These are phyloP conservation scores for Hemileia vastatrix DNA, from an alignment of 1,284 basidiomycete species.

Conservation along the genomic window DNA sequence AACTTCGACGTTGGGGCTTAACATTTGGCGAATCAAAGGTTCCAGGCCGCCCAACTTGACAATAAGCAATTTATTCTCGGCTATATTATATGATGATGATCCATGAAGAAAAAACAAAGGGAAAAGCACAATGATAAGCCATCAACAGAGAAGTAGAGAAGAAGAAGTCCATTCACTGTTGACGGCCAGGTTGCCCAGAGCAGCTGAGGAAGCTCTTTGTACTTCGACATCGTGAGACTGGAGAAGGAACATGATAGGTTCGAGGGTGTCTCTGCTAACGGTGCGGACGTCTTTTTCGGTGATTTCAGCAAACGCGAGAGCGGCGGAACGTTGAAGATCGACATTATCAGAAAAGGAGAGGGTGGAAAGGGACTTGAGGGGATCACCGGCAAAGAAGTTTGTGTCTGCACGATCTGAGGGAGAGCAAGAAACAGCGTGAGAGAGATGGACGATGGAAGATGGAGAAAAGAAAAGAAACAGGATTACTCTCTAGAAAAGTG, in stretches of 20 bases:
- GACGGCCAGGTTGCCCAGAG: constrained; percentile 95
- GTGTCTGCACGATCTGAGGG: constrained; percentile 41
- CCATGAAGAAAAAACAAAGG: not conserved
- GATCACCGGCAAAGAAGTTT: constrained; percentile 59
- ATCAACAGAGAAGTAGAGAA: not conserved
- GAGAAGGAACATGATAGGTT: constrained; percentile 94
- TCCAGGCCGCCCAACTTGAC: constrained; percentile 96
- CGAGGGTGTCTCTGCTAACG: constrained; percentile 91
- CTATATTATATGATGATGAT: constrained; percentile 52
- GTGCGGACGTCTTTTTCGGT: constrained; percentile 99
- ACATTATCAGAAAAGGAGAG: constrained; percentile 99
- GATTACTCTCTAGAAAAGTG: constrained; percentile 92
- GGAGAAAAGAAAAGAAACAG: not conserved
- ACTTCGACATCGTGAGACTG: constrained; percentile 98
- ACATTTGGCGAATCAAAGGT: constrained; percentile 97
- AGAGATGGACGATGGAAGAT: not conserved
- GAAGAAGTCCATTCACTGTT: constrained; percentile 61
- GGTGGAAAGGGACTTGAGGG: constrained; percentile 85
- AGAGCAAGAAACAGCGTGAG: constrained; percentile 3
- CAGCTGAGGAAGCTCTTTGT: constrained; percentile 93
- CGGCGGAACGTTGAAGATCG: constrained; percentile 93
- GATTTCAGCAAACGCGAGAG: constrained; percentile 97
- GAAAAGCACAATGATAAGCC: not conserved
- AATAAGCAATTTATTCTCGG: constrained; percentile 97
- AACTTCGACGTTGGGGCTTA: constrained; percentile 97